Percentiles rank a stretch among this genome's conserved stretches.
phyloP scores from a whole-genome alignment of 1,139 yeast genomes.

The Taphrina deformans region DNA sequence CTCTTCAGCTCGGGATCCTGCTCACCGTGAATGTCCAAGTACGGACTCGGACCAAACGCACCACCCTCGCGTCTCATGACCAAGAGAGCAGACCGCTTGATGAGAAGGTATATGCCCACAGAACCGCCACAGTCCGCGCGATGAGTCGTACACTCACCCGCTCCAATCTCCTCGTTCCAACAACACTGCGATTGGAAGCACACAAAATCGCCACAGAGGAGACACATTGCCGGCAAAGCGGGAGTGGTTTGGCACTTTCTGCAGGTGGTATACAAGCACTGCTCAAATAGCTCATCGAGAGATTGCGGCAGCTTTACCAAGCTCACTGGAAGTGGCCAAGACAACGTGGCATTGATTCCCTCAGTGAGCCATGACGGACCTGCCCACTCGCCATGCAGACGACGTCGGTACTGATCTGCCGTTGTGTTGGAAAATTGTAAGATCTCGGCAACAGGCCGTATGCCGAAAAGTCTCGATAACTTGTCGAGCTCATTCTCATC shows the following conservation, averaged over 20 bases:
- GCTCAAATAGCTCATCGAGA: conserved; percentile 34
- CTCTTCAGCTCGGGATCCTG: conserved; percentile 69
- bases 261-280: conserved; percentile 35
- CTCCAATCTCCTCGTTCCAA: conserved; percentile 42
- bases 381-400: background rate
- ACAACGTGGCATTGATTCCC: background rate
- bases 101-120: conserved; percentile 75
- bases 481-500: conserved; percentile 56
- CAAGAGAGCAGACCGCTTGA: conserved; percentile 70
- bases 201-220: conserved; percentile 73
- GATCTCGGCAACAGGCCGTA: conserved; percentile 50
- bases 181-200: conserved; percentile 63
- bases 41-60: conserved; percentile 81
- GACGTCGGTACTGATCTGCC: background rate
- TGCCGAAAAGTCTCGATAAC: conserved; percentile 55
- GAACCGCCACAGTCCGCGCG: conserved; percentile 54
- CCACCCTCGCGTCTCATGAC: conserved; percentile 63
- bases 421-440: background rate
- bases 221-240: conserved; percentile 81
- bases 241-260: conserved; percentile 48
- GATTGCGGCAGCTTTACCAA: conserved; percentile 36
- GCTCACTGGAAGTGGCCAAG: conserved; percentile 25
- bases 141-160: conserved; percentile 37
- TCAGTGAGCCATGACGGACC: background rate
- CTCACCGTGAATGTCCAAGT: conserved; percentile 84